Evolutionary conservation across 2,329 filamentous ascomycete species (phyloP), one percentile per base, ranked within the genome.

Genomic region (Neoascochyta sp.): DNA sequence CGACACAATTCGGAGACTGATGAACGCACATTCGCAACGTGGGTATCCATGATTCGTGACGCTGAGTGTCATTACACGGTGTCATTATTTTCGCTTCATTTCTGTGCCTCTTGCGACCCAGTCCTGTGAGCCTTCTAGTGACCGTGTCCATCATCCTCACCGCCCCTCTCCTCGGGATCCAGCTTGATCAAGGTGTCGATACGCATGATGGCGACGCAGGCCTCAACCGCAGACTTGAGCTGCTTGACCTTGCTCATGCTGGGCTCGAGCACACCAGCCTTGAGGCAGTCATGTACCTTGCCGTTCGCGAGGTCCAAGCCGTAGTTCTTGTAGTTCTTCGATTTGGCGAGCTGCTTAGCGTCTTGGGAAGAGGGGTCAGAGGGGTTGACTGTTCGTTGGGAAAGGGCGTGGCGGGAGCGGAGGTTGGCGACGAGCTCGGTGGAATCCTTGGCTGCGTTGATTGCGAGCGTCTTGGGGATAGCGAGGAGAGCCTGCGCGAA

Each of bases 321-420:
- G 65, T 98, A 98, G 75, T 98, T 98, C 71, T 90, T 92, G 75
- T 96, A 98, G 53, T 85, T 86, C 80, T 95, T 95, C 70, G 90
- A 92, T 66, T 86, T 87, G 27, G 88, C 87, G 36, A 92, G 75
- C 30, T 80, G 81, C 75, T 93, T 95, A 65, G 92, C 87, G 54
- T 94, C 83, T 64, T 90, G 86, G 16, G 62, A 59, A 5, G 57
- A 50, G 10, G 66, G 60, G 29, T 76, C 80, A 50, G 89, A 85
- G 45, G 95, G 86, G 34, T 53, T 51, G 21, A 53, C 45, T 44
- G 88, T 86, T 50, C 89, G 86, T 69, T 98, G 92, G 36, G 89
- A 94, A 27, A 95, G 76, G 18, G 92, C 90, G 64, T 98, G 92
- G 52, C 90, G 80, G 50, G 88, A 92, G 48, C 92, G 88, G 44